Evolutionary conservation across 306 rosid species (phyloP), one percentile per base, ranked within the genome.

Genomic region (Hippophae rhamnoides): DNA sequence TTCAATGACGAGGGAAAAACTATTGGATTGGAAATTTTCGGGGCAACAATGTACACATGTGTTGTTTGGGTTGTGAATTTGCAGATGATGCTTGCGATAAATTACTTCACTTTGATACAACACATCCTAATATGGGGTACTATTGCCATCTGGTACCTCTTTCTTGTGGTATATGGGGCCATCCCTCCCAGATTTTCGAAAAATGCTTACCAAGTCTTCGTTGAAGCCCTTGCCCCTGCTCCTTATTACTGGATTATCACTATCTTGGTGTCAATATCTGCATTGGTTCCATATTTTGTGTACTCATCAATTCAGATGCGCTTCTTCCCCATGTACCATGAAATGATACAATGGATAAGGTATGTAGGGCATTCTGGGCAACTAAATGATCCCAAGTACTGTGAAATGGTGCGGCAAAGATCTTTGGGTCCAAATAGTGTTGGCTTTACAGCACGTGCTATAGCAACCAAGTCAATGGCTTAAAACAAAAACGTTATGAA

Each of bases 81-180:
- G 80, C 99, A 93, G 73, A 84, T 93, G 87, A 95, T 90, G 43
- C 75, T 93, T n/a, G 54, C 76, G 23, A 77, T 93, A 53, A 82
- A 65, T 66, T 93, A 93, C 90, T 93, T 93, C 86, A 93, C 99
- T 65, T 61, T 93, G 74, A 81, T 93, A 66, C 99, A 93, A 74
- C 99, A 88, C 52, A 50, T 86, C 61, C 63, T 80, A 76, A 84
- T 93, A 66, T 93, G 99, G 99, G 97, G 99, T 44, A 73, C 95
- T 41, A 65, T 93, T 63, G 81, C 77, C 54, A 0, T 93, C 26
- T 93, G 95, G 95, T 93, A 88, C 63, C 12, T 93, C 63, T 93
- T 88, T 72, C 86, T 88, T 60, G 1, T 93, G 54, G 74, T 13
- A 14, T 93, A 84, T 11, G 99, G 97, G 14, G 71, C 89, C 59